Conservation (phyloP, 2,329 filamentous ascomycete species). For the Didymella pomorum region DNA sequence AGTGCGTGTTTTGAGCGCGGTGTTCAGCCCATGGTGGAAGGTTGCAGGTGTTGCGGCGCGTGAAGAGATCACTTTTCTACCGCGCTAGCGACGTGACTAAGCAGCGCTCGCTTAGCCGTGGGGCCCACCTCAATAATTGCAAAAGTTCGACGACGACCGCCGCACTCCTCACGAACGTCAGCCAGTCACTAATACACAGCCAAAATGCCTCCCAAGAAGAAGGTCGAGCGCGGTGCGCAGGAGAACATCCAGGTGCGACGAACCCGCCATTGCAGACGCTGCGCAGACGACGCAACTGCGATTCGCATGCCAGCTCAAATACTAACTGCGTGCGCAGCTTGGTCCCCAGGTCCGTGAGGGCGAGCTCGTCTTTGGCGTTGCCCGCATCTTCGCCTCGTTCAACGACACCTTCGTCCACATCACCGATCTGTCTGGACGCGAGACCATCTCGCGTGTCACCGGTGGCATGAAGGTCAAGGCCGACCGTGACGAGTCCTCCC, state of each 20-base stretch:
- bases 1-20: constrained; percentile 32
- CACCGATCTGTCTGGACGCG: constrained; percentile 97
- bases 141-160: constrained; percentile 27
- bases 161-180: constrained; percentile 31
- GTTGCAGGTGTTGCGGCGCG: constrained; percentile 21
- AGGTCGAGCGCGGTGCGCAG: constrained; percentile 76
- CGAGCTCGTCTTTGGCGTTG: constrained; percentile 97
- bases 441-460: constrained; percentile 99
- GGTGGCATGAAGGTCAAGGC: constrained; percentile 99
- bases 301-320: background rate
- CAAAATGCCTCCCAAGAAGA: constrained; percentile 89
- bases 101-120: constrained; percentile 20
- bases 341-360: constrained; percentile 97
- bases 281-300: background rate
- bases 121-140: constrained; percentile 24
- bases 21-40: constrained; percentile 43
- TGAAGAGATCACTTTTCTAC: constrained; percentile 27
- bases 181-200: constrained; percentile 44
- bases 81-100: constrained; percentile 30
- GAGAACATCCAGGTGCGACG: constrained; percentile 77
- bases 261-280: background rate
- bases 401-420: constrained; percentile 82
- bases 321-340: constrained; percentile 57
- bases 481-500: constrained; percentile 98
- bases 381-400: constrained; percentile 92